Conservation (phyloP, 306 rosid genomes). For the Albizia julibrissin region DNA sequence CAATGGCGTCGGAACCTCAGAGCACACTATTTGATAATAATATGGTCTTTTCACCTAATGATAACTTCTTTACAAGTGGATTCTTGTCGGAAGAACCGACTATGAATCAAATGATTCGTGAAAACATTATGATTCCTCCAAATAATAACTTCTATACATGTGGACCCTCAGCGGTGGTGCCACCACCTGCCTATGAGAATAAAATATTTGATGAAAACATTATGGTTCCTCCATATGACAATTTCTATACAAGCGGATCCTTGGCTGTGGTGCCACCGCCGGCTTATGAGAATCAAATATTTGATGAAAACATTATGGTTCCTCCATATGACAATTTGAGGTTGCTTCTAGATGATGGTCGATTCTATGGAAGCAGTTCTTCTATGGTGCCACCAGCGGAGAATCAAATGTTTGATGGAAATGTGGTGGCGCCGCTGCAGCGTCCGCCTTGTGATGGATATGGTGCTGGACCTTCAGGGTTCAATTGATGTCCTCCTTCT, state of each 20-base stretch:
- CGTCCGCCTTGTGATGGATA: not conserved
- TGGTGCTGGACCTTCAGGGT: not conserved
- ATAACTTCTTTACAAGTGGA: not conserved
- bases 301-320: not conserved
- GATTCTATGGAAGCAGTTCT: not conserved
- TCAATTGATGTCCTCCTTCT: not conserved
- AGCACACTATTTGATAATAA: not conserved
- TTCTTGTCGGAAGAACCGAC: not conserved
- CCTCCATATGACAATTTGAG: not conserved
- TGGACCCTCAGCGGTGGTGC: not conserved
- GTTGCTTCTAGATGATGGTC: not conserved
- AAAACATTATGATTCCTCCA: not conserved
- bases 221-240: not conserved
- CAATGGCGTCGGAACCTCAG: not conserved
- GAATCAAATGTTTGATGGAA: not conserved
- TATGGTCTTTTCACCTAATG: not conserved
- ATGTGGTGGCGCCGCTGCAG: not conserved
- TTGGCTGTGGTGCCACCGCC: not conserved
- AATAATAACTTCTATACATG: not conserved
- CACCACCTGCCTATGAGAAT: not conserved
- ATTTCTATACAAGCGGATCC: not conserved
- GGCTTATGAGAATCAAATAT: not conserved
- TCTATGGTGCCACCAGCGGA: not conserved
- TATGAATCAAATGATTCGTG: not conserved
- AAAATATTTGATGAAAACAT: not conserved